phyloP scores from a whole-genome alignment of 176 grass and related monocot genomes.

The Themeda triandra region DNA sequence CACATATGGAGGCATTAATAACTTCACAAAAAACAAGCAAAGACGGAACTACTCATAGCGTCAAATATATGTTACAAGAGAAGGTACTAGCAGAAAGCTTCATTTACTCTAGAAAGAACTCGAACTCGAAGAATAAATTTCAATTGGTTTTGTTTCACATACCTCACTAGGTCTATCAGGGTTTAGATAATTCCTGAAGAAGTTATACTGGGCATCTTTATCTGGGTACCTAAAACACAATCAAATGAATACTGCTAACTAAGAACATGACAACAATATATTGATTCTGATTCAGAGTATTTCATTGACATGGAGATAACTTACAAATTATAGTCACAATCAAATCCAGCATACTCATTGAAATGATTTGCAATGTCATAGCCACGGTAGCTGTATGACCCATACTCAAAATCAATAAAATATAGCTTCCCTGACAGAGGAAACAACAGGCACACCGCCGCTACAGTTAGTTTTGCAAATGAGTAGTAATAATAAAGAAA shows the following conservation, averaged over 20 bases:
- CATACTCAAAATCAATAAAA: slow-evolving; percentile 99
- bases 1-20: not conserved
- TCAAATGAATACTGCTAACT: slow-evolving; percentile 17
- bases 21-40: slow-evolving; percentile 14
- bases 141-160: slow-evolving; percentile 23
- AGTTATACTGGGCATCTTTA: slow-evolving; percentile 85
- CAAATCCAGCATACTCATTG: slow-evolving; percentile 94
- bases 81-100: not conserved
- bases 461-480: slow-evolving; percentile 3
- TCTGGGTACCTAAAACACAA: slow-evolving; percentile 79
- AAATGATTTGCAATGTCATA: slow-evolving; percentile 98
- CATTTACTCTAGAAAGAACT: slow-evolving; percentile 6
- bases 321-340: slow-evolving; percentile 90
- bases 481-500: not conserved
- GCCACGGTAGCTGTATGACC: slow-evolving; percentile 94
- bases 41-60: not conserved
- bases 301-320: slow-evolving; percentile 21
- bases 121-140: not conserved
- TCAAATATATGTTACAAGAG: slow-evolving; percentile 6
- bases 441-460: not conserved
- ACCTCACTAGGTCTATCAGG: slow-evolving; percentile 69
- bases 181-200: slow-evolving; percentile 88
- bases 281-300: not conserved
- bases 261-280: not conserved
- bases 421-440: slow-evolving; percentile 72